These are phyloP conservation scores for Stephania japonica DNA, from an alignment of 164 flowering plant species.

Conservation along the genomic window DNA sequence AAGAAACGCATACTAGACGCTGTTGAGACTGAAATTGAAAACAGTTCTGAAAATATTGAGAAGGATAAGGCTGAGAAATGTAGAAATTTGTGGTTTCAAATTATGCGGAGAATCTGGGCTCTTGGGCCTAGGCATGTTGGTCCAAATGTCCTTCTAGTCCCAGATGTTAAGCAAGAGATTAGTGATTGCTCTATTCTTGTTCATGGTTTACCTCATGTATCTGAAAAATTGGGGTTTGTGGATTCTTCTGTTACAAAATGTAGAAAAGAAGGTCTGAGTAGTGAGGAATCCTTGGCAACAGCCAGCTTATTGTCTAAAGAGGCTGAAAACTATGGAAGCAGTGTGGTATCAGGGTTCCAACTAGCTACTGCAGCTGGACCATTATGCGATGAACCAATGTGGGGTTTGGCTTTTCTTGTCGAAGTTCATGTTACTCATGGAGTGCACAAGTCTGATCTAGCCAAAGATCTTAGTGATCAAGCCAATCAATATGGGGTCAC, in stretches of 20 bases:
- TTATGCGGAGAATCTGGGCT: slow-evolving; percentile 79
- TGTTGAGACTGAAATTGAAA: slow-evolving; percentile 42
- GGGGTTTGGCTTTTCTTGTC: slow-evolving; percentile 79
- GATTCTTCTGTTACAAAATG: slow-evolving; percentile 13
- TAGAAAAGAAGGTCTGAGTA: slow-evolving; percentile 5
- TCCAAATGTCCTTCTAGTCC: slow-evolving; percentile 73
- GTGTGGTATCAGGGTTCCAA: slow-evolving; percentile 82
- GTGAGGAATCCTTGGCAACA: slow-evolving; percentile 19
- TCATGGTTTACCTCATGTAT: slow-evolving; percentile 55
- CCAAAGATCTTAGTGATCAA: slow-evolving; percentile 30
- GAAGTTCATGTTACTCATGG: slow-evolving; percentile 54
- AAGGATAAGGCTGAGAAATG: slow-evolving; percentile 56
- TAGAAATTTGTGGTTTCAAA: slow-evolving; percentile 45
- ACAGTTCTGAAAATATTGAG: slow-evolving; percentile 33
- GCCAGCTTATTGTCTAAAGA: slow-evolving; percentile 29
- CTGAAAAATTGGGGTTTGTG: slow-evolving; percentile 56
- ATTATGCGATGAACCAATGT: slow-evolving; percentile 88
- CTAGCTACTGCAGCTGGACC: slow-evolving; percentile 87
- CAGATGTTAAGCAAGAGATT: slow-evolving; percentile 28
- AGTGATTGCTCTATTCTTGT: slow-evolving; percentile 36
- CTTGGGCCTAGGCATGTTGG: slow-evolving; percentile 85
- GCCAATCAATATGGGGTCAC: slow-evolving; percentile 55
- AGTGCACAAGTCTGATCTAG: slow-evolving; percentile 25
- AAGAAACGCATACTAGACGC: slow-evolving; percentile 62
- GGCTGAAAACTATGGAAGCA: slow-evolving; percentile 61